Evolutionary conservation across 1,284 basidiomycete species (phyloP).

Genomic region (Pholiota adiposa): DNA sequence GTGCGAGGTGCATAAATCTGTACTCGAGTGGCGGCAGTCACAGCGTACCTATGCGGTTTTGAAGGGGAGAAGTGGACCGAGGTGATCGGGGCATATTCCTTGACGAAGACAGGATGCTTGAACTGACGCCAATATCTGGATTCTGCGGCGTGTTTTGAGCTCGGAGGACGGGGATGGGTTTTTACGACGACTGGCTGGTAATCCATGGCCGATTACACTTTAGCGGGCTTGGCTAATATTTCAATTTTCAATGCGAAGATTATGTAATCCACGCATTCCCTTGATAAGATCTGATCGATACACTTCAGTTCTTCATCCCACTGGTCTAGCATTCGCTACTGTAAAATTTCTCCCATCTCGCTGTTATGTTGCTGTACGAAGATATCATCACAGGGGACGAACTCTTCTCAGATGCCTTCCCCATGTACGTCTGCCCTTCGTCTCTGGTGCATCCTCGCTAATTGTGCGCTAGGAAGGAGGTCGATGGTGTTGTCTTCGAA

Average conservation of each 20-base stretch:
- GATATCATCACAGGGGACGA: slow-evolving; percentile 87
- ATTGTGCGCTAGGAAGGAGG: slow-evolving; percentile 61
- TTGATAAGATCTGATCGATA: slow-evolving; percentile 37
- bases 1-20: slow-evolving; percentile 97
- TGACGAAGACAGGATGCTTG: slow-evolving; percentile 88
- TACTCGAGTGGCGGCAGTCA: slow-evolving; percentile 92
- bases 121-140: slow-evolving; percentile 83
- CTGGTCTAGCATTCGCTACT: slow-evolving; percentile 17
- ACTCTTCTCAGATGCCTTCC: slow-evolving; percentile 95
- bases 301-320: slow-evolving; percentile 24
- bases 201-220: slow-evolving; percentile 53
- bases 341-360: slow-evolving; percentile 29
- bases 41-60: slow-evolving; percentile 91
- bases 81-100: slow-evolving; percentile 93
- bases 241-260: slow-evolving; percentile 4
- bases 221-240: slow-evolving; percentile 1
- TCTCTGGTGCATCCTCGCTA: slow-evolving; percentile 17
- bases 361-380: slow-evolving; percentile 76
- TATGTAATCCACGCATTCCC: slow-evolving; percentile 19
- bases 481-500: slow-evolving; percentile 90
- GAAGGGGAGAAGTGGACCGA: slow-evolving; percentile 88
- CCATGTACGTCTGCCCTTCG: slow-evolving; percentile 55
- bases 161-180: slow-evolving; percentile 57
- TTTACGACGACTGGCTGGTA: slow-evolving; percentile 78
- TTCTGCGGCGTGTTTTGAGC: slow-evolving; percentile 68